Base-by-base conservation (phyloP, 495 filamentous ascomycete genomes). In the Chaetomium cochliodes region DNA sequence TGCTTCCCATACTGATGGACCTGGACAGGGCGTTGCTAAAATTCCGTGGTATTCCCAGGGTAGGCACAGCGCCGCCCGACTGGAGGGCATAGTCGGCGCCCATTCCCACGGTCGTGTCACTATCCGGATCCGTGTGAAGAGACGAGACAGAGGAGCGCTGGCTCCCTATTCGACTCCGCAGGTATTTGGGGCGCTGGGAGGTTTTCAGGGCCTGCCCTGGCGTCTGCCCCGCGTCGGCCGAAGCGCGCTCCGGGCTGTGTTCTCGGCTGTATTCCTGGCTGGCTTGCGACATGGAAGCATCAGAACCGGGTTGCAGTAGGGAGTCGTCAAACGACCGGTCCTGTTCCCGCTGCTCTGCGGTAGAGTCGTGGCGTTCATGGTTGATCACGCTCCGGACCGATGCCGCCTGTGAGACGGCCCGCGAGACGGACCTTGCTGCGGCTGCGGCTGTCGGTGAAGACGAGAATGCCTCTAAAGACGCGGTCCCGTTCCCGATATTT, bases 1-100 rank as follows among this genome's bases (percentile, higher is more conserved):
- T 92, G 68, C 93, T 97, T 13, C 94, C 94, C 59, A 98, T 84
- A 72, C 93, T 97, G 41, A 92, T 88, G 13, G 92, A 87, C 55
- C 94, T 81, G 22, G 90, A 88, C 54, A 96, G 78, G 20, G 83
- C 75, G 59, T 83, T 83, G 59, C 81, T 84, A 46, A 79, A 72
- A 67, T 73, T 79, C 49, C 81, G 80, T 41, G 80, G 80, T 55
- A 82, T 79, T n/a, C 80, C 85, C 42, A 77, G 75, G 11, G 80
- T 76, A 13, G 92, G 88, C 6, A 82, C 81, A 15, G 91, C 89
- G 13, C 92, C 92, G 39, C 91, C 92, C 5, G 91, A 89, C 71
- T 93, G 91, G 46, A 93, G 82, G 22, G 92, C 91, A 78, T 88
- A 96, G 72, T 97, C 92, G 20, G 87, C 89, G n/a, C 89, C 90